Percentiles rank a stretch among this genome's conserved stretches.
phyloP scores from a whole-genome alignment of 345 rosid species.

The Eucalyptus globulus region DNA sequence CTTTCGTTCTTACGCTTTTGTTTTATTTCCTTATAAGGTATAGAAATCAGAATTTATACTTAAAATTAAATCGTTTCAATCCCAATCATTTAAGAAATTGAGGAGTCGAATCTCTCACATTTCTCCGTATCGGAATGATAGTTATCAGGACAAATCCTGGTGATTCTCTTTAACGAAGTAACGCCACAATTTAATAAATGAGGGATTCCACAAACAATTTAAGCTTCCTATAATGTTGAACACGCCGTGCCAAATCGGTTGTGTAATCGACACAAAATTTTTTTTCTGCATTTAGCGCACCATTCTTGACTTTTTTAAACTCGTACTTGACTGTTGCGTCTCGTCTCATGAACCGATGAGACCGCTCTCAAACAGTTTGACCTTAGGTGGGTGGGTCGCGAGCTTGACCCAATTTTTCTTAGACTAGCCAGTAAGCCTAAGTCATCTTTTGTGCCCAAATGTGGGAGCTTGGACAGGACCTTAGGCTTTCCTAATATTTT shows the following conservation, averaged over 20 bases:
- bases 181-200: neutral
- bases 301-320: neutral
- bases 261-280: neutral
- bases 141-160: accelerated
- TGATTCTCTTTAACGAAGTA: neutral
- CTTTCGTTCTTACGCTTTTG: accelerated
- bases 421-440: neutral
- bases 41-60: accelerated
- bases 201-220: neutral
- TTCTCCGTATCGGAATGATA: accelerated
- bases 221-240: neutral
- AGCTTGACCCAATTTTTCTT: neutral
- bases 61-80: accelerated
- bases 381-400: neutral
- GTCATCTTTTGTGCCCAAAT: neutral
- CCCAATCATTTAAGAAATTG: accelerated
- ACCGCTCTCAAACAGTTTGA: neutral
- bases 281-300: neutral
- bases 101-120: accelerated
- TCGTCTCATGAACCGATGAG: neutral
- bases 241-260: accelerated
- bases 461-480: neutral
- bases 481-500: neutral
- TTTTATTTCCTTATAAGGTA: no score
- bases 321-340: neutral